Conservation (phyloP, 352 stramenopile genomes). For the Globisporangium radiosum region DNA sequence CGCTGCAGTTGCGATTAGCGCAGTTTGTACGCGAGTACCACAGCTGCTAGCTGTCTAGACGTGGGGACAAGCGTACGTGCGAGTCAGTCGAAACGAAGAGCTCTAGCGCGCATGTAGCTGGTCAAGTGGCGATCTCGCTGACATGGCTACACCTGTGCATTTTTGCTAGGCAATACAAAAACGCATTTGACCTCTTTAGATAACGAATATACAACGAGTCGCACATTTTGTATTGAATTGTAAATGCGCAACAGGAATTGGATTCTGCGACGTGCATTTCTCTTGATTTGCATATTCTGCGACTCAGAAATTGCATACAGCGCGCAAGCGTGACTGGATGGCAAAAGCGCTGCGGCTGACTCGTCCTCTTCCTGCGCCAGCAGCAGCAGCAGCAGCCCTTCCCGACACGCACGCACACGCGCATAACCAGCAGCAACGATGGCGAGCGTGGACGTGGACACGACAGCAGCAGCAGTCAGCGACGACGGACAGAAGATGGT, state of each 20-base stretch:
- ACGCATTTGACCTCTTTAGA: too few relatives aligned
- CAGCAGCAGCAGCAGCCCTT: background rate
- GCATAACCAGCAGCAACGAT: constrained; percentile 1
- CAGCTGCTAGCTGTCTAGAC: constrained; percentile 35
- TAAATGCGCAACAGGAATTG: too few relatives aligned
- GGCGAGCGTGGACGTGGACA: constrained; percentile 8
- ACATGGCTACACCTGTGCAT: background rate
- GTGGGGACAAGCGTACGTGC: background rate
- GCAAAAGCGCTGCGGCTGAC: background rate
- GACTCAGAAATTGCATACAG: too few relatives aligned
- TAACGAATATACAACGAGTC: background rate
- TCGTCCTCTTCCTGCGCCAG: background rate
- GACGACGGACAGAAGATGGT: constrained; percentile 43
- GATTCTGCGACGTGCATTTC: too few relatives aligned
- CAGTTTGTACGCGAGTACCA: constrained; percentile 74
- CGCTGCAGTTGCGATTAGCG: constrained; percentile 40
- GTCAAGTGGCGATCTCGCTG: background rate
- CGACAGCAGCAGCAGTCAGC: background rate
- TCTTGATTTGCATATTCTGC: too few relatives aligned
- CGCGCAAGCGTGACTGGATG: background rate
- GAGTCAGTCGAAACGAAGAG: background rate
- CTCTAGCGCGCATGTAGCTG: too few relatives aligned
- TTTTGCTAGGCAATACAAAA: too few relatives aligned
- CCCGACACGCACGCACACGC: background rate
- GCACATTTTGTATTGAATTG: too few relatives aligned